These are phyloP conservation scores for Pueraria montana DNA, from an alignment of 306 rosid species.

Conservation along the genomic window DNA sequence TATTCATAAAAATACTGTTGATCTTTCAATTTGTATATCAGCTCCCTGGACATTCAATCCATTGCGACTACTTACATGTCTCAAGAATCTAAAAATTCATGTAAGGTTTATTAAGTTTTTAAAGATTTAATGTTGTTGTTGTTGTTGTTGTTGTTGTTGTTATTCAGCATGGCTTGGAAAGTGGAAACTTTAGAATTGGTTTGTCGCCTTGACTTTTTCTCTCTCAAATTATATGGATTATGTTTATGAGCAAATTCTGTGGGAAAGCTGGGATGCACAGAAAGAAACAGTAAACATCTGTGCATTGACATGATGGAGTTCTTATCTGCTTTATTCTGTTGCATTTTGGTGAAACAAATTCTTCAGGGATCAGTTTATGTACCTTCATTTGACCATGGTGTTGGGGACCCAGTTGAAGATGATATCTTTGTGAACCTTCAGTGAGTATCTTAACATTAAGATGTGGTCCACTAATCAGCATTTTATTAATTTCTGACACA, in stretches of 20 bases:
- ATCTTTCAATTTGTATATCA: conserved; percentile 66
- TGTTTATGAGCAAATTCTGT: conserved; percentile 33
- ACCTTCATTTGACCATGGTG: conserved; percentile 94
- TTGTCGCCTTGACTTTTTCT: conserved; percentile 12
- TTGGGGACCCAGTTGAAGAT: conserved; percentile 94
- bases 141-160: background rate
- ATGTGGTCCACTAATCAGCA: conserved; percentile 18
- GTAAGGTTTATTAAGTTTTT: conserved; percentile 57
- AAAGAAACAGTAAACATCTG: conserved; percentile 20
- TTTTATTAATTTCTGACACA: conserved; percentile 18
- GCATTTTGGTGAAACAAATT: conserved; percentile 54
- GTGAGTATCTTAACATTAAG: conserved; percentile 66
- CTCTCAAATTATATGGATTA: conserved; percentile 38
- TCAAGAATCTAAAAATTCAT: conserved; percentile 76
- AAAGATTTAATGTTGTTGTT: background rate
- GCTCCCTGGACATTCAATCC: conserved; percentile 99
- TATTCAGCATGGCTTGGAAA: conserved; percentile 22
- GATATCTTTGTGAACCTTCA: conserved; percentile 79
- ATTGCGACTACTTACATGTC: conserved; percentile 65
- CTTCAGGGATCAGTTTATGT: conserved; percentile 92
- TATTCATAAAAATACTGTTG: conserved; percentile 44
- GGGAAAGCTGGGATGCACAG: conserved; percentile 33
- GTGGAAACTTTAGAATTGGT: conserved; percentile 37
- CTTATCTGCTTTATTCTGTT: conserved; percentile 38
- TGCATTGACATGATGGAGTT: conserved; percentile 39